Base-by-base conservation (phyloP, 345 rosid genomes). In the Lagerstroemia speciosa region DNA sequence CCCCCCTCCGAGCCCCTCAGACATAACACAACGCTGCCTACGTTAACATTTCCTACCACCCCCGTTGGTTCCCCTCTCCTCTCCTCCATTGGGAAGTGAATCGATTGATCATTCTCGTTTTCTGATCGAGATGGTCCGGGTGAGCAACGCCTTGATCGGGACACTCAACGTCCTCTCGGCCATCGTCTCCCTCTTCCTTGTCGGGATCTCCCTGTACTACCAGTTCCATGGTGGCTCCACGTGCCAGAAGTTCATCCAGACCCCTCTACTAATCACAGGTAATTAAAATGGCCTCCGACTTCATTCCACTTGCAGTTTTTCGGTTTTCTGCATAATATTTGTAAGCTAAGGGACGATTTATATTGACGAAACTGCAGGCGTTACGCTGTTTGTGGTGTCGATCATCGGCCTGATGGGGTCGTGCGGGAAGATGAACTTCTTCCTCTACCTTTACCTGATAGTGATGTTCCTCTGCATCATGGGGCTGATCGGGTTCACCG, bases 231-330 rank as follows among this genome's bases (percentile, higher is more conserved):
- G 66, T 38, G 65, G n/a, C 68, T 43, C 75, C 20, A 57, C 38
- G 0, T 79, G 82, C 72, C 75, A 73, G 2, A 67, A 70, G 65
- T 45, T 67, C 66, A 62, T 76, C 32, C 67, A 72, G n/a, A 36
- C 24, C 64, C 79, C 79, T n/a, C 32, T 79, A 32, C 70, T 79
- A 40, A 58, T 71, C 15, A 34, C 66, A 19, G 82, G 82, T 24
- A n/a, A 53, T n/a, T 2, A 5, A n/a, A n/a, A 53, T 17, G 26
- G 5, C 55, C 55, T 48, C 4, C 3, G 1, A 9, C 55, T 48
- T 48, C 8, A 48, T n/a, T n/a, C n/a, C n/a, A n/a, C n/a, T n/a
- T n/a, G n/a, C n/a, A n/a, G n/a, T n/a, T n/a, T n/a, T n/a, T n/a
- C n/a, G n/a, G n/a, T n/a, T n/a, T n/a, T n/a, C n/a, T n/a, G n/a